Evolutionary conservation across 1,284 basidiomycete species (phyloP), one percentile per base, ranked within the genome.

Genomic region (Microbotryum silenes-acaulis): DNA sequence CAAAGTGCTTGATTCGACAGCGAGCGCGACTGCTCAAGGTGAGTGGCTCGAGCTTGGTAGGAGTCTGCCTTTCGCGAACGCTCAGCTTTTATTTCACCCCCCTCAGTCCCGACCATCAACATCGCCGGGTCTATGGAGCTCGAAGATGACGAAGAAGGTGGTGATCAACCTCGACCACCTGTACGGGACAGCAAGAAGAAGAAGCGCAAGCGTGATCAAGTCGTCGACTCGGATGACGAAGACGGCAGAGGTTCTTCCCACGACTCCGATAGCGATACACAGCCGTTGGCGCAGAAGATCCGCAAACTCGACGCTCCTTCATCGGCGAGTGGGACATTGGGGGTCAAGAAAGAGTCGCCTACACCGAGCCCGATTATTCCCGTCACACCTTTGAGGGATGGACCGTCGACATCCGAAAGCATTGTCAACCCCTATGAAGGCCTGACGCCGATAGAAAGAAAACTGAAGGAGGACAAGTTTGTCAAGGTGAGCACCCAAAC

Each of bases 381-480:
- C 37, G 37, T 42, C 16, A 42, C 37, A 18, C 12, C 37, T 12
- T 10, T 42, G 14, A 18, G 16, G 16, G 37, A 12, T 12, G 37
- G 14, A 42, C 37, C 37, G 37, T 42, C 37, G 16, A 42, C 37
- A 42, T 42, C 37, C 12, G 37, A 42, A 18, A 42, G 12, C 16
- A 42, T 18, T 18, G 16, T 48, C 33, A 2, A 20, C 20, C 23
- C 42, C n/a, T 18, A 6, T 49, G 46, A 46, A 29, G 29, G 50
- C 2, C 16, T 50, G 6, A 57, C 29, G 27, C 14, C 21, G 16
- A 42, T 64, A 27, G 55, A 66, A 49, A 54, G 54, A 5, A 61
- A 60, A n/a, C 53, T 68, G 53, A 57, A 66, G 42, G 55, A 64
- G 27, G 64, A 68, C 23, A 60, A 62, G 21, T 70, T 63, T 49